A percentile compares a stretch with the other conserved stretches of the same genome.
Conservation (phyloP, 805 yeast genomes). For the Saccharomycopsis olivae region DNA sequence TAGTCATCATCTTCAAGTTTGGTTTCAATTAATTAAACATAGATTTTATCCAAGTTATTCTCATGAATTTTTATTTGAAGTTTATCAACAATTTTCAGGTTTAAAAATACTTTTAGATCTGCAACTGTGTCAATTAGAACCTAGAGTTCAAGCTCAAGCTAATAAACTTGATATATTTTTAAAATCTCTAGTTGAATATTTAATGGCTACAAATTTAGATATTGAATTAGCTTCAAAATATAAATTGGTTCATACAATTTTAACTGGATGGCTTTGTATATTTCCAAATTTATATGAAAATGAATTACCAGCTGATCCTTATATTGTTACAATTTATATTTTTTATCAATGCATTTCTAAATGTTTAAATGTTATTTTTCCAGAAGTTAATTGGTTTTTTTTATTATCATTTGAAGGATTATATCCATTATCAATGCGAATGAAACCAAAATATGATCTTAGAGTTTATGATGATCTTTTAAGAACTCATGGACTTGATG, state of each 20-base stretch:
- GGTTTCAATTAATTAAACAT: conserved; percentile 5
- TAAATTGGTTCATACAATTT: background rate
- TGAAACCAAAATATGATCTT: conserved; percentile 1
- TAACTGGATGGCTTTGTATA: conserved; percentile 2
- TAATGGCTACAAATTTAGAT: background rate
- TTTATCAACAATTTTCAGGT: too few relatives aligned
- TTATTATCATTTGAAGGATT: conserved; percentile 9
- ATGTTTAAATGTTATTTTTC: conserved; percentile 8
- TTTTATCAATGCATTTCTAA: conserved; percentile 4
- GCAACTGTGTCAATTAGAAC: too few relatives aligned
- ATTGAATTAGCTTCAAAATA: too few relatives aligned
- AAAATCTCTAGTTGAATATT: background rate
- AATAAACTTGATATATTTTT: too few relatives aligned
- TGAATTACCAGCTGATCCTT: conserved; percentile 1
- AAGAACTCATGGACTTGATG: background rate
- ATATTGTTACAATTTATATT: conserved; percentile 1
- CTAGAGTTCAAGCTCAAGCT: too few relatives aligned
- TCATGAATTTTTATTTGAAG: conserved; percentile 6
- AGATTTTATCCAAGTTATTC: conserved; percentile 9
- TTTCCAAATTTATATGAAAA: conserved; percentile 4
- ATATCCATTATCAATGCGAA: conserved; percentile 4
- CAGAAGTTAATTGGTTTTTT: conserved; percentile 1
- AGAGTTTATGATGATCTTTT: background rate
- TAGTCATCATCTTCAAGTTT: conserved; percentile 5
- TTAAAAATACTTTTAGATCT: too few relatives aligned